phyloP scores from a whole-genome alignment of 306 rosid species.

The Canavalia ensiformis region DNA sequence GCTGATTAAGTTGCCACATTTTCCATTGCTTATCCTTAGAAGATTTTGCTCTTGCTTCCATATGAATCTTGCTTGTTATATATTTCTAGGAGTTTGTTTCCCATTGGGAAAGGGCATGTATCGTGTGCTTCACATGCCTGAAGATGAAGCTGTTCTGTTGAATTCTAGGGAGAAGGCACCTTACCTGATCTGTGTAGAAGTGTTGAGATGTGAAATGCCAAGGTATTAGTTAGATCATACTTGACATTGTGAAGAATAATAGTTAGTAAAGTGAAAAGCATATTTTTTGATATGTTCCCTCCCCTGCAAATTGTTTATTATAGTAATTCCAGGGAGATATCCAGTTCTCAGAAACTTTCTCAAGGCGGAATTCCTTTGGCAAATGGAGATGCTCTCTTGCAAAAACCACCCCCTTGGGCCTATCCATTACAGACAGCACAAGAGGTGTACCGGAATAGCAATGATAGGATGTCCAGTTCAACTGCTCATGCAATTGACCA shows the following conservation, averaged over 20 bases:
- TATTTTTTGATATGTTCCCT: conserved; percentile 41
- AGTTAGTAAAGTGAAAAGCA: conserved; percentile 36
- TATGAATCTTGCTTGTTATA: conserved; percentile 48
- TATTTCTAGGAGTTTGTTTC: conserved; percentile 81
- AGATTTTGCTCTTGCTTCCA: conserved; percentile 37
- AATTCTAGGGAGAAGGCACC: conserved; percentile 99
- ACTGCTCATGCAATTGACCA: conserved; percentile 98
- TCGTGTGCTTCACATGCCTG: conserved; percentile 93
- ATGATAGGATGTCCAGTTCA: conserved; percentile 96
- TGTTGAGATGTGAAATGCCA: conserved; percentile 87
- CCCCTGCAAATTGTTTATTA: conserved; percentile 47
- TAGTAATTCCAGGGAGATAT: conserved; percentile 84
- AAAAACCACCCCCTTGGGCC: conserved; percentile 99
- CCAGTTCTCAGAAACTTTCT: conserved; percentile 87
- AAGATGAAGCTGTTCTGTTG: conserved; percentile 96
- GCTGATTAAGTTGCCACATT: conserved; percentile 34
- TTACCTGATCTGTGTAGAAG: conserved; percentile 88
- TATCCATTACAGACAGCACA: conserved; percentile 96
- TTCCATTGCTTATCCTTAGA: conserved; percentile 27
- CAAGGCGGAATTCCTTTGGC: conserved; percentile 98
- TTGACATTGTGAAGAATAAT: conserved; percentile 37
- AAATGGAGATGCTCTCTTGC: conserved; percentile 92
- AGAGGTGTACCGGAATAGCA: conserved; percentile 96
- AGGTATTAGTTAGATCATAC: conserved; percentile 64
- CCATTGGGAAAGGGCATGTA: conserved; percentile 98